These are phyloP conservation scores for Solanum okadae DNA, from an alignment of 257 asterid species.

Conservation along the genomic window DNA sequence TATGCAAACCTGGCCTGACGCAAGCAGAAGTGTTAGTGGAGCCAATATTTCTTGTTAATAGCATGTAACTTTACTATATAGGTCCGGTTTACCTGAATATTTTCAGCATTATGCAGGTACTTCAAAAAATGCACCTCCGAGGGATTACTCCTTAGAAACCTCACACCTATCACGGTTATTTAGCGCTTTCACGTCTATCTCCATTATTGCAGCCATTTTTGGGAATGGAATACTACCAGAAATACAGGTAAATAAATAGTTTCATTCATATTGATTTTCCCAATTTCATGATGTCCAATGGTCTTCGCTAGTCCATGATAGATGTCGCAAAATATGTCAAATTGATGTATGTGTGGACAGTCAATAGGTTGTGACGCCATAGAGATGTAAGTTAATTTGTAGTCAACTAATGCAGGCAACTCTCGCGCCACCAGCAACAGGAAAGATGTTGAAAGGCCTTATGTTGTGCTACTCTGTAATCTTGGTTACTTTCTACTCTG, in stretches of 20 bases:
- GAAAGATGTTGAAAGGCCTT: constrained; percentile 94
- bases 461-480: constrained; percentile 87
- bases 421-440: constrained; percentile 89
- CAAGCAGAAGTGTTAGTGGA: background rate
- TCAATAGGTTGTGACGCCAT: background rate
- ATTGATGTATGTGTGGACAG: background rate
- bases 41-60: background rate
- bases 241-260: constrained; percentile 47
- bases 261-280: background rate
- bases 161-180: constrained; percentile 48
- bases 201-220: constrained; percentile 88
- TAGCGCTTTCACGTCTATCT: constrained; percentile 81
- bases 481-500: constrained; percentile 75
- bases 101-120: constrained; percentile 30
- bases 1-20: background rate
- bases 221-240: constrained; percentile 97
- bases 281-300: background rate
- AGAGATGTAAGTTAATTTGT: background rate
- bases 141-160: constrained; percentile 67
- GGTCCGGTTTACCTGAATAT: background rate
- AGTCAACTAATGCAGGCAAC: constrained; percentile 60
- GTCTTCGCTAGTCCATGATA: background rate
- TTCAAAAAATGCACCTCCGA: constrained; percentile 59
- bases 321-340: background rate
- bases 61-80: background rate